These are phyloP conservation scores for Penicillium paxilli DNA, from an alignment of 495 filamentous ascomycete species.

Conservation along the genomic window DNA sequence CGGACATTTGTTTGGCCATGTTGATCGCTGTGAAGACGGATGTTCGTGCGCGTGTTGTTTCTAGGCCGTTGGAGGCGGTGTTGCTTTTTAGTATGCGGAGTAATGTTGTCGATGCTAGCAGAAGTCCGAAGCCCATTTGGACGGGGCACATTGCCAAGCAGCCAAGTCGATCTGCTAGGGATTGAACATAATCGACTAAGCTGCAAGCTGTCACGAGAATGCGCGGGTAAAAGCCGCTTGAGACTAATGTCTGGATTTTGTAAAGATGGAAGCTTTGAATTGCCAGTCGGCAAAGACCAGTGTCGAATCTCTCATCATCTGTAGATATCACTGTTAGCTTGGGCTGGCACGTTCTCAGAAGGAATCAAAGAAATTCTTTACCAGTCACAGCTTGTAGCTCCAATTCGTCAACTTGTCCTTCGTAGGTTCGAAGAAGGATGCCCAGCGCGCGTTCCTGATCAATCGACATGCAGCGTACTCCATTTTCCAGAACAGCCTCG, in stretches of 20 bases:
- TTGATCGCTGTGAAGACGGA: conserved; percentile 40
- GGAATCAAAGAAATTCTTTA: conserved; percentile 8
- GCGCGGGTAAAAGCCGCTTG: conserved; percentile 32
- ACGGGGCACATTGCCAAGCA: conserved; percentile 29
- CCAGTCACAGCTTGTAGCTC: conserved; percentile 31
- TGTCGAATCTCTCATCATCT: conserved; percentile 37
- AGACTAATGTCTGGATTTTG: conserved; percentile 32
- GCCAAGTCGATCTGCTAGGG: conserved; percentile 19
- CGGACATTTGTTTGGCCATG: conserved; percentile 36
- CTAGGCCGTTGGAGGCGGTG: conserved; percentile 24
- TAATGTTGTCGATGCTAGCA: conserved; percentile 36
- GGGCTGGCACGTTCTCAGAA: neutral
- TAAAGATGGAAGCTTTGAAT: conserved; percentile 46
- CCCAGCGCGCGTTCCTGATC: conserved; percentile 41
- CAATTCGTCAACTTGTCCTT: conserved; percentile 34
- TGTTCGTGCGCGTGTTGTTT: conserved; percentile 31
- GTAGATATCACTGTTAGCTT: neutral
- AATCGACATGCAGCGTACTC: conserved; percentile 35
- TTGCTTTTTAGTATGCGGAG: conserved; percentile 42
- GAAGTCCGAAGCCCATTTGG: conserved; percentile 31
- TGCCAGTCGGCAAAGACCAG: conserved; percentile 31
- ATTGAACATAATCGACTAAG: conserved; percentile 33
- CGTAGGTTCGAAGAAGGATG: conserved; percentile 36
- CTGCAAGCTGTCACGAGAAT: conserved; percentile 36
- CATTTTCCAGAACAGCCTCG: conserved; percentile 34